Percentiles rank a stretch among this genome's conserved stretches.
Conservation (phyloP, 1,284 basidiomycete species). For the Amylostereum areolatum region DNA sequence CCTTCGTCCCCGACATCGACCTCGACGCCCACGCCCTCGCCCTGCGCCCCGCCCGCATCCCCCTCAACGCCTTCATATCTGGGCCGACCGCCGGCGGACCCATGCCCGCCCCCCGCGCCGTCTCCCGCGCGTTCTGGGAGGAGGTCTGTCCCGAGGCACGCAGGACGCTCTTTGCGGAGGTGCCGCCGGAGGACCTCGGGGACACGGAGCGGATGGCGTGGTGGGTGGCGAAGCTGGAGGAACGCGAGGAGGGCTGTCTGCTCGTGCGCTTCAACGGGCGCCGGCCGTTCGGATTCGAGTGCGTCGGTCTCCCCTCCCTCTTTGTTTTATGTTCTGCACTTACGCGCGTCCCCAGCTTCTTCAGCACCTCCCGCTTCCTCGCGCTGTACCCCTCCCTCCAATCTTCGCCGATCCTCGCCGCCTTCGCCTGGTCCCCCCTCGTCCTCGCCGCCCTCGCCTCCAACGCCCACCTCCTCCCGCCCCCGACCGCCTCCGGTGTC, state of each 20-base stretch:
- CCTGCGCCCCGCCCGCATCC: slow-evolving; percentile 13
- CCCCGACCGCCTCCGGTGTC: slow-evolving; percentile 12
- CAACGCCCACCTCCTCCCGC: slow-evolving; percentile 27
- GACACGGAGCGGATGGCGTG: slow-evolving; percentile 21
- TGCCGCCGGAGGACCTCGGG: slow-evolving; percentile 13
- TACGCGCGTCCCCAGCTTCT: slow-evolving; percentile 9
- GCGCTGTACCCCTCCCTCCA: slow-evolving; percentile 30
- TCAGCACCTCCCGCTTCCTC: slow-evolving; percentile 21
- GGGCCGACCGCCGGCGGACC: slow-evolving; percentile 34
- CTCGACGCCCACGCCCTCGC: too few species aligned
- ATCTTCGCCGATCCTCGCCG: slow-evolving; percentile 28
- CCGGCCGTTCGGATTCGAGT: slow-evolving; percentile 28
- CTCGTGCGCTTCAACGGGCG: slow-evolving; percentile 20
- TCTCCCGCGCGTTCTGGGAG: slow-evolving; percentile 29
- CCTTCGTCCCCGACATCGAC: slow-evolving; percentile 22
- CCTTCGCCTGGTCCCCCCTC: slow-evolving; percentile 35
- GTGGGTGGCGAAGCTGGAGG: slow-evolving; percentile 27
- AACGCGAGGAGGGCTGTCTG: slow-evolving; percentile 28
- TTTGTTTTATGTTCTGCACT: neutral
- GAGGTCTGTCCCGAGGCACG: slow-evolving; percentile 30
- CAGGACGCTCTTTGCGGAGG: slow-evolving; percentile 19
- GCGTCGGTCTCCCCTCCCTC: slow-evolving; percentile 6
- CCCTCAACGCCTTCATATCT: slow-evolving; percentile 18
- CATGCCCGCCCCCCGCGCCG: slow-evolving; percentile 28
- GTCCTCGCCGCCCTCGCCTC: slow-evolving; percentile 27